phyloP scores from a whole-genome alignment of 1,284 basidiomycete species.

The Rhodotorula glutinis region DNA sequence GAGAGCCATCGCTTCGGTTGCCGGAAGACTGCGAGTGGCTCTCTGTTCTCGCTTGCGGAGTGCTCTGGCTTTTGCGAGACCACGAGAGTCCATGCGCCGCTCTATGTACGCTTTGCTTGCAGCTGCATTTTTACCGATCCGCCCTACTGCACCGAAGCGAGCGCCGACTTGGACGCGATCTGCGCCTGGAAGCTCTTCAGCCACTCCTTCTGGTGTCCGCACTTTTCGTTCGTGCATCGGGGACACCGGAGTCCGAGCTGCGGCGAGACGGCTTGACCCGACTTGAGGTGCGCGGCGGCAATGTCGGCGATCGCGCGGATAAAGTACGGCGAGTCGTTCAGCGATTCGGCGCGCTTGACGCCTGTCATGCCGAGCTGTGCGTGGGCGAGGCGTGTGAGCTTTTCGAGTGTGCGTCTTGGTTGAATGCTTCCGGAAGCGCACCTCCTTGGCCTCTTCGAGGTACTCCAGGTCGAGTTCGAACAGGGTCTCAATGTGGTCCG shows the following conservation, averaged over 20 bases:
- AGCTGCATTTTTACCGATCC: no score
- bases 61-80: no score
- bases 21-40: no score
- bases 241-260: slow-evolving; percentile 90
- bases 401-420: no score
- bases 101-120: no score
- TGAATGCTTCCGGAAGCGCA: slow-evolving; percentile 49
- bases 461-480: slow-evolving; percentile 97
- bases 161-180: no score
- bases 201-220: slow-evolving; percentile 83
- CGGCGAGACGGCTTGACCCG: slow-evolving; percentile 58
- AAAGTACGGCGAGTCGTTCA: slow-evolving; percentile 97
- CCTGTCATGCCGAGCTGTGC: slow-evolving; percentile 76
- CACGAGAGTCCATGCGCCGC: no score
- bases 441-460: slow-evolving; percentile 82
- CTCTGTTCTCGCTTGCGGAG: no score
- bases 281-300: slow-evolving; percentile 70
- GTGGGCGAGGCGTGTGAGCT: no score
- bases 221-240: slow-evolving; percentile 84
- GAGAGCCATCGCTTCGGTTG: no score
- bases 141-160: no score
- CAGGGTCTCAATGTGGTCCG: slow-evolving; percentile 97
- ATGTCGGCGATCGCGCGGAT: slow-evolving; percentile 95
- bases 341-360: slow-evolving; percentile 84
- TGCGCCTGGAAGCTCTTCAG: slow-evolving; percentile 51